A percentile compares a stretch with the other conserved stretches of the same genome.
These are phyloP conservation scores for Lippia alba DNA, from an alignment of 305 asterid genomes.

Conservation along the genomic window DNA sequence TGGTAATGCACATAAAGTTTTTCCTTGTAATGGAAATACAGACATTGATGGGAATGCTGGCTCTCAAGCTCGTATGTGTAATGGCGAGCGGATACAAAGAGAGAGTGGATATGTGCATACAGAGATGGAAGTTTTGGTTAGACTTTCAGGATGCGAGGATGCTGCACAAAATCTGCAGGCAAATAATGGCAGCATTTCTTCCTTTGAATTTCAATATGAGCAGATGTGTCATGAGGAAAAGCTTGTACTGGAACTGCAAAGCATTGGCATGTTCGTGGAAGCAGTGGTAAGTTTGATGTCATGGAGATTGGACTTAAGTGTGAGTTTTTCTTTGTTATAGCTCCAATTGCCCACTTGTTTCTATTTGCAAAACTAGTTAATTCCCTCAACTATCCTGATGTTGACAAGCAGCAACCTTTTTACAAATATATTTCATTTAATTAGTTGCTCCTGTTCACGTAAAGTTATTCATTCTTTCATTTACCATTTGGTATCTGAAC, in stretches of 20 bases:
- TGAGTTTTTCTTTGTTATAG: constrained; percentile 20
- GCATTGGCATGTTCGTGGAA: constrained; percentile 78
- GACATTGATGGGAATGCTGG: constrained; percentile 48
- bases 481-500: constrained; percentile 29
- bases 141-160: constrained; percentile 61
- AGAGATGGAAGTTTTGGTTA: constrained; percentile 65
- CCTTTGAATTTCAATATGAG: constrained; percentile 68
- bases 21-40: constrained; percentile 64
- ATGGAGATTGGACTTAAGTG: constrained; percentile 29
- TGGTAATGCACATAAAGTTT: constrained; percentile 47
- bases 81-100: constrained; percentile 56
- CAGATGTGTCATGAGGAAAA: constrained; percentile 76
- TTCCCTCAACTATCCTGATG: constrained; percentile 22
- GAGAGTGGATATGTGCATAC: constrained; percentile 64
- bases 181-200: constrained; percentile 47
- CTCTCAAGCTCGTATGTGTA: constrained; percentile 47
- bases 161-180: constrained; percentile 50
- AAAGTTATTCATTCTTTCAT: constrained; percentile 16
- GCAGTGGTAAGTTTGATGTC: constrained; percentile 73
- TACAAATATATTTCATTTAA: constrained; percentile 4
- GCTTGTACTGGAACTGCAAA: constrained; percentile 78
- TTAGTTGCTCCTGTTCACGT: not conserved
- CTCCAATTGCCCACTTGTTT: constrained; percentile 13
- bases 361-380: constrained; percentile 13
- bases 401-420: constrained; percentile 15